Evolutionary conservation across 148 eudicot species (phyloP), one percentile per base, ranked within the genome.

Genomic region (Fagopyrum tataricum): DNA sequence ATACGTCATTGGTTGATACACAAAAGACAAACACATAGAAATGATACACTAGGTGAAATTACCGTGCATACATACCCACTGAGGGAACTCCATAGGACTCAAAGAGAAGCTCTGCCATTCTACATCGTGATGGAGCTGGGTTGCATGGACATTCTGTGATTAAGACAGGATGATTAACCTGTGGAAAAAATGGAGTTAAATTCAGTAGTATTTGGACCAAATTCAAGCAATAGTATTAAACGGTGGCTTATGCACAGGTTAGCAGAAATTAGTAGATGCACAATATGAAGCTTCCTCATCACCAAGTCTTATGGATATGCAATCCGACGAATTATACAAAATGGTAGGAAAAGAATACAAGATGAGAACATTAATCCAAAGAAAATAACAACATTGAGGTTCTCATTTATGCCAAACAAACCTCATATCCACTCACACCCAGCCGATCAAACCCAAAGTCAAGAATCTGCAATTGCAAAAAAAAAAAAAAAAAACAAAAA

Each of bases 71-170:
- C 85, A 77, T 90, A 95, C 98, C 98, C 83, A 95, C 90, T 72
- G 98, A 91, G 76, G 98, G 96, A 84, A 90, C 98, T 72, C 97
- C 97, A 84, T 91, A 91, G n/a, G 98, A 80, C 80, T 95, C 98
- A 44, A 95, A 95, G 70, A 95, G 90, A 77, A 95, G 96, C 78
- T 95, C 98, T 44, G 97, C 97, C 98, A 95, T 91, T 86, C 83
- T 95, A 86, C 89, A 80, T 76, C 98, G 97, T 69, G 98, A 95
- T 5, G 91, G 86, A 64, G 87, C 80, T 13, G 98, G 98, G 81
- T 90, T 95, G 88, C 91, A 90, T 70, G 91, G 84, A 80, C 98
- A 91, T 83, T 95, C 98, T 11, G 98, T 95, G 74, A 91, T 91
- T 79, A 91, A 81, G 86, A 95, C 81, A 79, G 97, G 98, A 78